Evolutionary conservation across 805 yeast genomes (phyloP), one percentile per base, ranked within the genome.

Genomic region (Candida vartiovaarae): DNA sequence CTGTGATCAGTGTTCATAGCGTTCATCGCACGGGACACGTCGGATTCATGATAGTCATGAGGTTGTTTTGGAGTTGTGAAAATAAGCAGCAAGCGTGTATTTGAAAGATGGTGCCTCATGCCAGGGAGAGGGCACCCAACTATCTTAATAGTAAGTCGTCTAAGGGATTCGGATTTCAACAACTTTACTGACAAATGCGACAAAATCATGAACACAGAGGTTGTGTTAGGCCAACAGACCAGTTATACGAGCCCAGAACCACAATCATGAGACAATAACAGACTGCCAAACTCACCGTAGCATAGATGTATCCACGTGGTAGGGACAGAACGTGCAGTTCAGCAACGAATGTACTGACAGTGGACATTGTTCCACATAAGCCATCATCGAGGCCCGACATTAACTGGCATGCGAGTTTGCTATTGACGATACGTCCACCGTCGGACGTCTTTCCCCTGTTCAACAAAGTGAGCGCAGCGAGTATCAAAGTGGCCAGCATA

Each of bases 271-370:
- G 31, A 4, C 63, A 42, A 56, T 76, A 85, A 11, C 82, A 71
- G 0, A 65, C 42, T 2, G 61, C 52, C 2, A 86, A 54, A 11
- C 85, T 72, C 0, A 57, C 43, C 1, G 62, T 26, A 5, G 75
- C 82, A 57, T 89, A 89, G 6, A 60, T 45, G 43, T 78, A 73
- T 4, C 77, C 63, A 45, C 64, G 47, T 11, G 56, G 33, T 5
- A 68, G 52, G 9, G 57, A 62, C 38, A 73, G 48, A 4, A 62
- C 60, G 43, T 61, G 68, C 33, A 86, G 60, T 59, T 89, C 97
- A 35, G 74, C 78, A 7, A 84, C 72, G 52, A 88, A 84, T 1
- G 96, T 84, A 43, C 91, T 81, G 34, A 86, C 75, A 0, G 96
- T 85, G 34, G 87, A 78, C 40, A 83, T 61, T 3, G 76, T 72